Evolutionary conservation across 371 early-diverging fungal genomes (phyloP).

Genomic region (Entomophthora muscae): DNA sequence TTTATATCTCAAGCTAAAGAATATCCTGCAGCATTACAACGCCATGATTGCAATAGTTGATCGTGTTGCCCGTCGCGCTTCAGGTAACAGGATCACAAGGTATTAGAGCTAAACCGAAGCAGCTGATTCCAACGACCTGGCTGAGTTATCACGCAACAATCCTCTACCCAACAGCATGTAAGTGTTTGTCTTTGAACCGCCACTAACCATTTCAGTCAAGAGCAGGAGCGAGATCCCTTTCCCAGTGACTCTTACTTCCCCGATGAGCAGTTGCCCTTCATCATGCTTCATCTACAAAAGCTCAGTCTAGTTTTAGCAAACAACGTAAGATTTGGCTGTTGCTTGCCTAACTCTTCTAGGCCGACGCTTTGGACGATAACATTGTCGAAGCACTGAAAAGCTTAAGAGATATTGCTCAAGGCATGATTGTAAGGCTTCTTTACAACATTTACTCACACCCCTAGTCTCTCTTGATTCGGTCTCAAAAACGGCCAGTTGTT

Average conservation of each 20-base stretch:
- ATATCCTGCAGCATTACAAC: conserved; percentile 1
- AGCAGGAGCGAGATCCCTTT: not conserved
- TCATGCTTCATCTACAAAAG: not conserved
- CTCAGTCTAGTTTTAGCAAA: not conserved
- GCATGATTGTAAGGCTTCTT: not conserved
- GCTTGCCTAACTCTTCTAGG: not conserved
- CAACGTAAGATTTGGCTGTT: not conserved
- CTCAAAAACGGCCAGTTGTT: not conserved
- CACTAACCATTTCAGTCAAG: not conserved
- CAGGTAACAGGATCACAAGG: not conserved
- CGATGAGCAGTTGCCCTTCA: not conserved
- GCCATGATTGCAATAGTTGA: not conserved
- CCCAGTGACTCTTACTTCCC: not conserved
- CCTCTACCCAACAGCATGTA: not conserved
- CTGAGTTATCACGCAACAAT: not conserved
- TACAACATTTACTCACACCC: not conserved
- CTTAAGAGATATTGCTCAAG: not conserved
- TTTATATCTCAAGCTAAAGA: not conserved
- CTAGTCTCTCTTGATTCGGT: not conserved
- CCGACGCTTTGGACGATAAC: not conserved
- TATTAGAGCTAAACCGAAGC: not conserved
- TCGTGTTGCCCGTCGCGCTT: not conserved
- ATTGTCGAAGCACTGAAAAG: not conserved
- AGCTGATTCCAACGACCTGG: not conserved
- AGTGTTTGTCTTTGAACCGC: not conserved